Conservation (phyloP, 2,329 filamentous ascomycete species). For the Pseudogymnoascus sp. region DNA sequence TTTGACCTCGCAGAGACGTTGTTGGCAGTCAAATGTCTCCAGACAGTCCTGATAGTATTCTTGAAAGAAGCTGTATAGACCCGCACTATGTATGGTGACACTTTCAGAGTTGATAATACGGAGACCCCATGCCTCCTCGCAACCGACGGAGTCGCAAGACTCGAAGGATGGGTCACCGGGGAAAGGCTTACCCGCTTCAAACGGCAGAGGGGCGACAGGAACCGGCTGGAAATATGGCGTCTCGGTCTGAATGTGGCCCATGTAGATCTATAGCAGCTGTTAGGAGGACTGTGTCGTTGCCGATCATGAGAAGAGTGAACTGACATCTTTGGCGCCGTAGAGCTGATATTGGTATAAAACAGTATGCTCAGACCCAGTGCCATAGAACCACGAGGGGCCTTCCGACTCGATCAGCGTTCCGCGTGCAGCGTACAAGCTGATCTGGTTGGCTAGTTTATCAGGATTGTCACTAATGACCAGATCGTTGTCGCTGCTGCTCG, state of each 20-base stretch:
- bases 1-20: neutral
- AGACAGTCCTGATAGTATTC: slow-evolving; percentile 23
- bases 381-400: neutral
- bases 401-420: slow-evolving; percentile 25
- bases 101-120: slow-evolving; percentile 18
- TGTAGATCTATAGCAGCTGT: slow-evolving; percentile 29
- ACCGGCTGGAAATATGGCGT: slow-evolving; percentile 41
- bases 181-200: neutral
- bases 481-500: slow-evolving; percentile 21
- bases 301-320: no score
- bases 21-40: neutral
- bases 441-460: slow-evolving; percentile 19
- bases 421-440: slow-evolving; percentile 30
- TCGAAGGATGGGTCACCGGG: slow-evolving; percentile 5
- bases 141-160: neutral
- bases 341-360: slow-evolving; percentile 41
- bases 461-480: slow-evolving; percentile 14
- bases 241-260: slow-evolving; percentile 34
- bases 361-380: neutral
- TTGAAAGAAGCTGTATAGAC: slow-evolving; percentile 26
- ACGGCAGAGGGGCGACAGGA: slow-evolving; percentile 13
- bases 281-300: no score
- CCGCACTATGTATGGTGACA: slow-evolving; percentile 22
- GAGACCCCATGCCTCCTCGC: slow-evolving; percentile 20
- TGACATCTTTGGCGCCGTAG: slow-evolving; percentile 34